Evolutionary conservation across 495 filamentous ascomycete species (phyloP).

Genomic region (Aspergillus conjunctus): DNA sequence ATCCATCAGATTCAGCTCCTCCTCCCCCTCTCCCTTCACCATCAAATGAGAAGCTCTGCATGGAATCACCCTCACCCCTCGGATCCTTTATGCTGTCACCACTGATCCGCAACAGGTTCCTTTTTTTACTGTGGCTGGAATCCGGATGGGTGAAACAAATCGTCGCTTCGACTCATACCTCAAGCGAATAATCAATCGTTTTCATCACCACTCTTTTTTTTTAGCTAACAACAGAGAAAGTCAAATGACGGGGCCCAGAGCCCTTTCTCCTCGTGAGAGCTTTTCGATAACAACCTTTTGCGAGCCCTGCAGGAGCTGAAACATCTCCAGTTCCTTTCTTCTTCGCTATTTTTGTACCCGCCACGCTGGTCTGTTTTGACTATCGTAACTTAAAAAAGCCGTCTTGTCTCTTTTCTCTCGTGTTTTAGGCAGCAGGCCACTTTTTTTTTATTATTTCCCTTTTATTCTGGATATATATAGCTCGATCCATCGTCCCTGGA

Average conservation of each 20-base stretch:
- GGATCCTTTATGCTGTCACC: neutral
- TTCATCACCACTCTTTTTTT: conserved; percentile 10
- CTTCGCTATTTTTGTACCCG: conserved; percentile 12
- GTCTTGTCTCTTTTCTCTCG: neutral
- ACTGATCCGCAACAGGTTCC: neutral
- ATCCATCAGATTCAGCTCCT: too few species aligned
- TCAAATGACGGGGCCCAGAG: neutral
- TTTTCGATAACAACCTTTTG: neutral
- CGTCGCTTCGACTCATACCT: too few species aligned
- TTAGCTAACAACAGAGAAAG: neutral
- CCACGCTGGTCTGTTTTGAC: conserved; percentile 10
- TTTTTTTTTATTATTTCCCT: neutral
- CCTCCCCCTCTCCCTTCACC: too few species aligned
- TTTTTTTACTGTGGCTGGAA: neutral
- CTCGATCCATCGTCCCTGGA: conserved; percentile 4
- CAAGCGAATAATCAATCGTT: too few species aligned
- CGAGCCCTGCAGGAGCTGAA: conserved; percentile 9
- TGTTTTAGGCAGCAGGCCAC: conserved; percentile 21
- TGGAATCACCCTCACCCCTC: neutral
- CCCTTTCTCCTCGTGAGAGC: neutral
- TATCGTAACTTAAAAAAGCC: neutral
- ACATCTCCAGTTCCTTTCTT: conserved; percentile 6
- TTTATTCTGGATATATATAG: conserved; percentile 15
- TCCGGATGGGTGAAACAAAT: neutral
- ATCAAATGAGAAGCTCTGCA: neutral